Evolutionary conservation across 2,329 filamentous ascomycete species (phyloP).

Genomic region (Xylogone sp.): DNA sequence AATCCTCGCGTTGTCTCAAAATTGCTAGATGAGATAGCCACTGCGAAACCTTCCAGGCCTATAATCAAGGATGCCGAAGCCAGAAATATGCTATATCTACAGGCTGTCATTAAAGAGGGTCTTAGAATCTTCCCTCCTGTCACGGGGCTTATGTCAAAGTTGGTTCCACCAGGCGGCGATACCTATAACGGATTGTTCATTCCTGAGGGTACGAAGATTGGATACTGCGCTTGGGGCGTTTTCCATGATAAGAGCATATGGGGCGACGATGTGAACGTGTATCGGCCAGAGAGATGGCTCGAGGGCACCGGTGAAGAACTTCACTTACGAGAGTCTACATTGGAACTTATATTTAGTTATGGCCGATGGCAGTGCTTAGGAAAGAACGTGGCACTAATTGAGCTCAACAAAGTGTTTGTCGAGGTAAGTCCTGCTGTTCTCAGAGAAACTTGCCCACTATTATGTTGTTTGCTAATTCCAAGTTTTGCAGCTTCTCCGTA

Average conservation of each 20-base stretch:
- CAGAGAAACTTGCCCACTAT: neutral
- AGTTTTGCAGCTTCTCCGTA: slow-evolving; percentile 4
- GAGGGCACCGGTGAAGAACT: slow-evolving; percentile 20
- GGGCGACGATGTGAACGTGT: slow-evolving; percentile 35
- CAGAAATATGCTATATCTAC: slow-evolving; percentile 40
- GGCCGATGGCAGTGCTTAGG: slow-evolving; percentile 44
- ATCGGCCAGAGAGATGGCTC: slow-evolving; percentile 47
- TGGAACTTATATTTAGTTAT: slow-evolving; percentile 42
- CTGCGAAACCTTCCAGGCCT: neutral
- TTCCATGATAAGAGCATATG: slow-evolving; percentile 30
- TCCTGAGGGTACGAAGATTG: slow-evolving; percentile 15
- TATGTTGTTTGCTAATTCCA: neutral
- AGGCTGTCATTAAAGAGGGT: slow-evolving; percentile 46
- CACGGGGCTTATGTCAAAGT: slow-evolving; percentile 17
- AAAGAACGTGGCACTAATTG: slow-evolving; percentile 43
- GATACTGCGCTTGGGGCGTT: slow-evolving; percentile 29
- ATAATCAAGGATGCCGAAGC: slow-evolving; percentile 31
- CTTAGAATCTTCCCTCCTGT: slow-evolving; percentile 43
- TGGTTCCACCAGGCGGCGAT: slow-evolving; percentile 17
- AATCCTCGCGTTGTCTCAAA: slow-evolving; percentile 8
- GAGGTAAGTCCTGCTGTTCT: slow-evolving; percentile 33
- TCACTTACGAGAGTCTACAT: slow-evolving; percentile 32
- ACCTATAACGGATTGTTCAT: slow-evolving; percentile 11
- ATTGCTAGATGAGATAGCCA: slow-evolving; percentile 12
- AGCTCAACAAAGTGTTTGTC: slow-evolving; percentile 43